These are phyloP conservation scores for Fusarium napiforme DNA, from an alignment of 2,329 filamentous ascomycete genomes.

Conservation along the genomic window DNA sequence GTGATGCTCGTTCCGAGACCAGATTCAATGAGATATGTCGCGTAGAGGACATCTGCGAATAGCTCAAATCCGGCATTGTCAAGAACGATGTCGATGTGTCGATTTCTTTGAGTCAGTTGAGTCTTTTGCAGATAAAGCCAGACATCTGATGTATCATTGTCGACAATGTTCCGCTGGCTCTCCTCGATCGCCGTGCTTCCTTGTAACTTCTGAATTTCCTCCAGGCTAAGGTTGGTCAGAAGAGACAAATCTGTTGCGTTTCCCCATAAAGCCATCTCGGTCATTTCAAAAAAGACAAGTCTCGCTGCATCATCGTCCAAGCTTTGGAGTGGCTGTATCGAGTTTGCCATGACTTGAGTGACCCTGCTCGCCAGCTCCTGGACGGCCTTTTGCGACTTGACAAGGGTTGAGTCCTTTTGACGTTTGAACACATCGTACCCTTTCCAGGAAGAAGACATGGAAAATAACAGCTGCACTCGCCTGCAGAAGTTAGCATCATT, in stretches of 20 bases:
- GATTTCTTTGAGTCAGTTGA: background rate
- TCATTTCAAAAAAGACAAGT: background rate
- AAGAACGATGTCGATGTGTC: conserved; percentile 6
- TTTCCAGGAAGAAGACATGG: background rate
- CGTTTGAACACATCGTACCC: background rate
- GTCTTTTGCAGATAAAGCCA: background rate
- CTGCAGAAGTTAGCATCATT: background rate
- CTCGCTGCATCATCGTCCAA: background rate
- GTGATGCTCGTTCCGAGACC: background rate
- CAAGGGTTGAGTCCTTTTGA: background rate
- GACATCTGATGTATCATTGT: background rate
- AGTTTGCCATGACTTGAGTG: background rate
- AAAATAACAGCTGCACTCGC: conserved; percentile 3
- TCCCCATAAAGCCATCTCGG: conserved; percentile 1
- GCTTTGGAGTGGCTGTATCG: background rate
- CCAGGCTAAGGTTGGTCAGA: background rate
- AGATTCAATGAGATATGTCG: conserved; percentile 5
- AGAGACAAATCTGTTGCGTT: conserved; percentile 11
- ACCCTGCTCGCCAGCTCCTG: background rate
- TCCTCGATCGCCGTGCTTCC: background rate
- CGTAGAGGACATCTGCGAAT: conserved; percentile 1
- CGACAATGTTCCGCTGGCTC: background rate
- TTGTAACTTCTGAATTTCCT: conserved; percentile 4
- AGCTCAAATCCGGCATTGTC: conserved; percentile 13
- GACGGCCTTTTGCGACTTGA: background rate